Evolutionary conservation across 2,329 filamentous ascomycete species (phyloP).

Genomic region (Ophiostoma sp.): DNA sequence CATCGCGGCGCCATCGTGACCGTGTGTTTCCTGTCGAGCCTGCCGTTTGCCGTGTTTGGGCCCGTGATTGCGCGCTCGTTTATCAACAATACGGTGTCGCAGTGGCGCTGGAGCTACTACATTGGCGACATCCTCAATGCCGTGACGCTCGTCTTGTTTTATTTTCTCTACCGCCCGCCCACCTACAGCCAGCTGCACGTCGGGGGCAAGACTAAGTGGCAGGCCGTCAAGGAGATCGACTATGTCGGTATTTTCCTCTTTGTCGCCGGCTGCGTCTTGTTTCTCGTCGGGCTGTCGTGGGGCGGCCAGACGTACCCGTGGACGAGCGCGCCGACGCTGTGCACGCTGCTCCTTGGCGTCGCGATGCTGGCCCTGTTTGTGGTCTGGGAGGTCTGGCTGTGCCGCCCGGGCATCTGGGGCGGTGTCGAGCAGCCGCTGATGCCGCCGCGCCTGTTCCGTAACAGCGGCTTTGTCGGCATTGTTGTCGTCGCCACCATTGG

Average conservation of each 20-base stretch:
- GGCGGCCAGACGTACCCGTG: conserved; percentile 41
- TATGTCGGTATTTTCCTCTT: conserved; percentile 42
- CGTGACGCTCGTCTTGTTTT: conserved; percentile 36
- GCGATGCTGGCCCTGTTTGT: conserved; percentile 35
- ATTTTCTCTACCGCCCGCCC: conserved; percentile 44
- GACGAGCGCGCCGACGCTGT: conserved; percentile 33
- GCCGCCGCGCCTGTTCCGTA: conserved; percentile 40
- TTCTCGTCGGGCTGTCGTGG: conserved; percentile 42
- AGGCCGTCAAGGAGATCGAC: conserved; percentile 42
- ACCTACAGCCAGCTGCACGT: conserved; percentile 41
- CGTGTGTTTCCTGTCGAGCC: conserved; percentile 37
- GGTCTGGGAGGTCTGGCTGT: conserved; percentile 37
- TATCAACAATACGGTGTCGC: conserved; percentile 37
- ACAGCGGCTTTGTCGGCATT: conserved; percentile 33
- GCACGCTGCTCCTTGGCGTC: conserved; percentile 36
- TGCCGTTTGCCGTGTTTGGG: conserved; percentile 41
- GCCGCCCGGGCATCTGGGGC: conserved; percentile 23
- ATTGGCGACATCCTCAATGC: conserved; percentile 42
- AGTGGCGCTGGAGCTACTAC: conserved; percentile 49
- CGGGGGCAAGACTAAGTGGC: conserved; percentile 34
- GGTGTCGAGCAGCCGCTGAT: conserved; percentile 36
- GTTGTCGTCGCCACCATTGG: conserved; percentile 35
- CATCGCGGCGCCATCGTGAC: conserved; percentile 36
- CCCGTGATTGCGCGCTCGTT: conserved; percentile 44
- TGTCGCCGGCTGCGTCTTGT: conserved; percentile 32